Conservation (phyloP, 2,329 filamentous ascomycete species). For the Fusarium stilboides region DNA sequence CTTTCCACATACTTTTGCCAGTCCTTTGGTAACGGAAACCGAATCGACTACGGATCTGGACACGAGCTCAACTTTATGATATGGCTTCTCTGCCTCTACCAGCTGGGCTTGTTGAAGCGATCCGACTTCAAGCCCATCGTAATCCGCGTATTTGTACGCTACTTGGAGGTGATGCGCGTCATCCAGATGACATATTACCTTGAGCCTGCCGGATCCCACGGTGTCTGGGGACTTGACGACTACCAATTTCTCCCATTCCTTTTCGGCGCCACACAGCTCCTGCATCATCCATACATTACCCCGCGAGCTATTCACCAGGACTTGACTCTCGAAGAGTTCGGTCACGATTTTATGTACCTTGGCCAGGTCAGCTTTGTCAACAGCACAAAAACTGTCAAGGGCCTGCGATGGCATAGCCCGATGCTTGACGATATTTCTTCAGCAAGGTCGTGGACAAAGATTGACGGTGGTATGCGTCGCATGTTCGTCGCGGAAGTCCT, state of each 20-base stretch:
- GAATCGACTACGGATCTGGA: constrained; percentile 97
- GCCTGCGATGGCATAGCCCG: constrained; percentile 94
- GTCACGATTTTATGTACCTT: constrained; percentile 88
- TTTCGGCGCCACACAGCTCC: constrained; percentile 91
- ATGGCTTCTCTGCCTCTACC: constrained; percentile 95
- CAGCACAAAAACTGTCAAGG: constrained; percentile 95
- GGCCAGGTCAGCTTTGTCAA: constrained; percentile 96
- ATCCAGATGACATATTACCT: constrained; percentile 96
- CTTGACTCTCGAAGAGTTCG: constrained; percentile 88
- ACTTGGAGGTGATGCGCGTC: constrained; percentile 87
- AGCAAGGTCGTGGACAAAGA: constrained; percentile 90
- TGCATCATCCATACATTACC: constrained; percentile 86
- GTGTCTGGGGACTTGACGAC: constrained; percentile 97
- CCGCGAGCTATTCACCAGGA: constrained; percentile 88
- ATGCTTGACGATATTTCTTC: constrained; percentile 99
- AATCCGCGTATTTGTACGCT: constrained; percentile 84
- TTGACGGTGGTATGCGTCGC: constrained; percentile 93
- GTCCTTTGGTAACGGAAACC: constrained; percentile 86
- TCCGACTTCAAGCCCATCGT: constrained; percentile 81
- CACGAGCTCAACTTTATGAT: constrained; percentile 98
- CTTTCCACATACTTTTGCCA: constrained; percentile 84
- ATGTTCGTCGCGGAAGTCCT: constrained; percentile 98
- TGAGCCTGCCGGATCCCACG: constrained; percentile 95
- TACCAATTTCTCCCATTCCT: constrained; percentile 98
- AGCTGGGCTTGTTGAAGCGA: constrained; percentile 75